Percentiles rank a stretch among this genome's conserved stretches.
Conservation (phyloP, 2,329 filamentous ascomycete species). For the Ophiostoma triangulosporum region DNA sequence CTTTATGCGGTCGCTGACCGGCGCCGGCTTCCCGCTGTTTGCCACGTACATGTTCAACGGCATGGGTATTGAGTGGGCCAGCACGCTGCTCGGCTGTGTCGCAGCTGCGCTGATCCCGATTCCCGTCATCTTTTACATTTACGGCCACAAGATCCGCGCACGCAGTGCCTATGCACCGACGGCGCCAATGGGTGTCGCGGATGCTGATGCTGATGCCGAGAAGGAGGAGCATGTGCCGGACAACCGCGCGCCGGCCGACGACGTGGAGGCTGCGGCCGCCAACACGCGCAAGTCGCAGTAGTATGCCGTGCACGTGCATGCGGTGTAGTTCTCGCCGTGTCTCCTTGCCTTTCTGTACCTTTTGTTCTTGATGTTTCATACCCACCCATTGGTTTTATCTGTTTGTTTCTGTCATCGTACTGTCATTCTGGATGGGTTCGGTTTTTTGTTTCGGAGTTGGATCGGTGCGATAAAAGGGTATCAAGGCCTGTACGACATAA, state of each 20-base stretch:
- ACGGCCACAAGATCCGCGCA: slow-evolving; percentile 42
- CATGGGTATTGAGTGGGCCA: slow-evolving; percentile 48
- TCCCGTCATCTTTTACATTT: slow-evolving; percentile 48
- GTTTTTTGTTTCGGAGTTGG: too few relatives aligned
- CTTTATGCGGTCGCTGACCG: slow-evolving; percentile 64
- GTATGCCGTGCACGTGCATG: not conserved
- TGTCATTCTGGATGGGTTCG: too few relatives aligned
- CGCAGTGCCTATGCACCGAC: slow-evolving; percentile 45
- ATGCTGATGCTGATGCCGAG: not conserved
- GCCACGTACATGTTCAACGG: slow-evolving; percentile 55
- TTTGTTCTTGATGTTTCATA: not conserved
- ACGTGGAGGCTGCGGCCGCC: slow-evolving; percentile 9
- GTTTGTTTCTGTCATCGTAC: too few relatives aligned
- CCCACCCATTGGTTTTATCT: too few relatives aligned
- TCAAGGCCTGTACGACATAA: too few relatives aligned
- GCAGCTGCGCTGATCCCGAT: slow-evolving; percentile 46
- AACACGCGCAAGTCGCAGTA: slow-evolving; percentile 1
- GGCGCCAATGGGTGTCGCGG: slow-evolving; percentile 10
- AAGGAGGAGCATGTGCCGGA: slow-evolving; percentile 2
- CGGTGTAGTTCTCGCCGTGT: not conserved
- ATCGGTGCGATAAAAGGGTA: too few relatives aligned
- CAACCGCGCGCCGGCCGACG: slow-evolving; percentile 4
- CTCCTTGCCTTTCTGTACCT: not conserved
- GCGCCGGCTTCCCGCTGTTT: slow-evolving; percentile 70
- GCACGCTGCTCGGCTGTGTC: slow-evolving; percentile 48